Conservation (phyloP, 371 early-diverging fungal species). For the Mortierella sp. region DNA sequence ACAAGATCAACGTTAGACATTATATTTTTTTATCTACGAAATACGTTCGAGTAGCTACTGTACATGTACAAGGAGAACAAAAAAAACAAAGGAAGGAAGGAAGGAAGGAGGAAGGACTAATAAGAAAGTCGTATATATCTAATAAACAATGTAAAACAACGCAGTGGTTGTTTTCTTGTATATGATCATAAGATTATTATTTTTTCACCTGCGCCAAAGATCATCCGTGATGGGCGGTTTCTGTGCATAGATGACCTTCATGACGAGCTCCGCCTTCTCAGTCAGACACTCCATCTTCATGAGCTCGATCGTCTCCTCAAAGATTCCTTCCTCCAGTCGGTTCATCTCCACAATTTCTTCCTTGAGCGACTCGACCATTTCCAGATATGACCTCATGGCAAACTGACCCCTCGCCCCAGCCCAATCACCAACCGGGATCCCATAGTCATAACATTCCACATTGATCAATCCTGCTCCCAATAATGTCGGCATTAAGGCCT, state of each 20-base stretch:
- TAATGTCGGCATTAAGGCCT: conserved; percentile 41
- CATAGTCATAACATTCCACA: conserved; percentile 49
- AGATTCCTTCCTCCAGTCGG: conserved; percentile 38
- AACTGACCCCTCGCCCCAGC: conserved; percentile 30
- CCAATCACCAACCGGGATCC: conserved; percentile 47
- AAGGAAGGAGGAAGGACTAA: too few relatives aligned
- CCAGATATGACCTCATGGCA: conserved; percentile 39
- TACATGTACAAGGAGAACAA: too few relatives aligned
- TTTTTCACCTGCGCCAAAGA: conserved; percentile 26
- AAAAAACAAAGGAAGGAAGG: too few relatives aligned
- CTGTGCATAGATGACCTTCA: conserved; percentile 51
- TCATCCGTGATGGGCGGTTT: conserved; percentile 48
- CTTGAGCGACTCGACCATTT: conserved; percentile 35
- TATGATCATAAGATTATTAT: too few relatives aligned
- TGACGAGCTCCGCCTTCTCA: conserved; percentile 38
- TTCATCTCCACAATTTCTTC: conserved; percentile 45
- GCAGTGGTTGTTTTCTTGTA: too few relatives aligned
- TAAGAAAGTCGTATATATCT: too few relatives aligned
- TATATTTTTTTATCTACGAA: too few relatives aligned
- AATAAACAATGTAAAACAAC: too few relatives aligned
- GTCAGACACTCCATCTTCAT: conserved; percentile 29
- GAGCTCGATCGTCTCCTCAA: conserved; percentile 41
- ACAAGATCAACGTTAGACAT: too few relatives aligned
- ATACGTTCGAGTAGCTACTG: too few relatives aligned
- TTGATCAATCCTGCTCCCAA: conserved; percentile 48